These are phyloP conservation scores for Schizonepeta tenuifolia DNA, from an alignment of 257 asterid species.

Conservation along the genomic window DNA sequence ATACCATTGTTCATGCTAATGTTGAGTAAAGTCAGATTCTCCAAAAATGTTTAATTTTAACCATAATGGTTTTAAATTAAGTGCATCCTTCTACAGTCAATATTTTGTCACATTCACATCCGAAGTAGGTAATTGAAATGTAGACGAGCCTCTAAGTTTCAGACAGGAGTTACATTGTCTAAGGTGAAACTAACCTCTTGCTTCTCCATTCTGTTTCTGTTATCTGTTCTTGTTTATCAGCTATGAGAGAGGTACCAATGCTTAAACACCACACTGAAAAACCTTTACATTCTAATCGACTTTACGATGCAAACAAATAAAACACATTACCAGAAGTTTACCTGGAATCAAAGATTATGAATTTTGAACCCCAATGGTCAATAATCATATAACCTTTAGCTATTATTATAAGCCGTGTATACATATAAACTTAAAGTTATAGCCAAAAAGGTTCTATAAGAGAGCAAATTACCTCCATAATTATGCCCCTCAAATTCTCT, in stretches of 20 bases:
- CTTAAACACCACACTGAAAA: not conserved
- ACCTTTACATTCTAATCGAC: conserved; percentile 6
- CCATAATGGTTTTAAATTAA: not conserved
- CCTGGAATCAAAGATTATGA: not conserved
- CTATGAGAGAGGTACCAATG: not conserved
- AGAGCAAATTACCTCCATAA: conserved; percentile 76
- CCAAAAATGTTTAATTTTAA: not conserved
- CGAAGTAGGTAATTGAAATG: not conserved
- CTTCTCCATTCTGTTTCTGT: not conserved
- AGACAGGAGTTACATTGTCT: conserved; percentile 11
- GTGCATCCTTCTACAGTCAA: not conserved
- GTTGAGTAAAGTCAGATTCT: not conserved
- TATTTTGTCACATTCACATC: not conserved
- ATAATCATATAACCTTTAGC: not conserved
- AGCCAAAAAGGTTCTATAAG: not conserved
- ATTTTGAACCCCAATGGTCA: not conserved
- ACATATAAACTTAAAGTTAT: not conserved
- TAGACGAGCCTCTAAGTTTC: not conserved
- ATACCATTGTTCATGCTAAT: not conserved
- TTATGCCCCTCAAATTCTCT: conserved; percentile 91
- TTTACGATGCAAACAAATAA: conserved; percentile 5
- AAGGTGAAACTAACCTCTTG: not conserved
- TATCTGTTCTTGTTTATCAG: not conserved
- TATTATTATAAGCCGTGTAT: not conserved
- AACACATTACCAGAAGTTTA: not conserved